Conservation (phyloP, 495 filamentous ascomycete genomes). For the Xylaria intraflava region DNA sequence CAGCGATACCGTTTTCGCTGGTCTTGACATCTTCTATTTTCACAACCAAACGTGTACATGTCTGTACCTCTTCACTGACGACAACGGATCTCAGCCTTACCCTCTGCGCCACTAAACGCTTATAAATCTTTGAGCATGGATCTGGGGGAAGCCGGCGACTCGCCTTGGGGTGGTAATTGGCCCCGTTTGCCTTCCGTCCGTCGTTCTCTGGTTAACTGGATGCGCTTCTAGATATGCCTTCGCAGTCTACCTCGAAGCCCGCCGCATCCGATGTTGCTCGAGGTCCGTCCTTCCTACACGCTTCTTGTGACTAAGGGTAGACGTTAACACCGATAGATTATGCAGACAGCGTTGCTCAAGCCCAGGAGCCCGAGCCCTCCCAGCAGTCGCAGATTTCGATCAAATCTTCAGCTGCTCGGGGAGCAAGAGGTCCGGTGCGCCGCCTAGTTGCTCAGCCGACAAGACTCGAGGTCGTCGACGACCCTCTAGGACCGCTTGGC, state of each 20-base stretch:
- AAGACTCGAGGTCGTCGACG: slow-evolving; percentile 72
- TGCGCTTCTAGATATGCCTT: slow-evolving; percentile 48
- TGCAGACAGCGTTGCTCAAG: slow-evolving; percentile 9
- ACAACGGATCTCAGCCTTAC: slow-evolving; percentile 1
- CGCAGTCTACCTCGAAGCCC: slow-evolving; percentile 40
- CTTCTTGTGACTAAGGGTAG: slow-evolving; percentile 21
- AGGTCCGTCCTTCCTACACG: neutral
- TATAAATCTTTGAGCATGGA: slow-evolving; percentile 40
- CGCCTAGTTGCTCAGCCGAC: slow-evolving; percentile 77
- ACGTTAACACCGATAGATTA: slow-evolving; percentile 25
- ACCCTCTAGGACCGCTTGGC: slow-evolving; percentile 87
- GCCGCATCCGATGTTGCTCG: slow-evolving; percentile 15
- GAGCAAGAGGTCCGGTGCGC: slow-evolving; percentile 37
- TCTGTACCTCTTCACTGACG: slow-evolving; percentile 2
- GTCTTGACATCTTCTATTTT: too few species aligned
- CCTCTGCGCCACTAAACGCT: neutral
- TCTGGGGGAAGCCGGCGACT: slow-evolving; percentile 57
- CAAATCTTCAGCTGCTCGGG: slow-evolving; percentile 28
- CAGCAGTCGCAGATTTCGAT: slow-evolving; percentile 26
- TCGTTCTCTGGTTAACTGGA: slow-evolving; percentile 16
- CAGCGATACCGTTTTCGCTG: neutral
- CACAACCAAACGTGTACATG: neutral
- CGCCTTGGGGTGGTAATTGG: slow-evolving; percentile 62
- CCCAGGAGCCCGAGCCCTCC: slow-evolving; percentile 20
- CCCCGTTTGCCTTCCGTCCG: slow-evolving; percentile 17